Evolutionary conservation across 441 rosid genomes (phyloP), one percentile per base, ranked within the genome.

Genomic region (Eutrema salsugineum): DNA sequence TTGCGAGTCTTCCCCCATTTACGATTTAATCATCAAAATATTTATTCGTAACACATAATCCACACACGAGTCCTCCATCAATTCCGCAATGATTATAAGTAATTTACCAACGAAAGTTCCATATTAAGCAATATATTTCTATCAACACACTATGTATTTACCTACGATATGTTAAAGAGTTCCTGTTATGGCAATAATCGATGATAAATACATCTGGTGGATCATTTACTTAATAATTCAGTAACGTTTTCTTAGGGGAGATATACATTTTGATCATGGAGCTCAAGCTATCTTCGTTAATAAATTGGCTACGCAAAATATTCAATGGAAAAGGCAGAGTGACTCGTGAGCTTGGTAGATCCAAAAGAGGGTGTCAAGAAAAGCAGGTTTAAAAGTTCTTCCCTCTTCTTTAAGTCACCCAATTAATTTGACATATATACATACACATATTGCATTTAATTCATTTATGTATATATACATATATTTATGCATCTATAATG

Each of bases 351-450:
- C 66, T 63, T 55, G 79, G 75, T 66, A 75, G 74, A 75, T 75
- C 69, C 79, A 54, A 62, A 36, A 69, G 46, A 68, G 32, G 61
- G 38, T 75, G 74, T 75, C 73, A 68, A 75, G 44, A 75, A 75
- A 68, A 68, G 74, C 56, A 70, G 71, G 40, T 32, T 38, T 58
- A n/a, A 69, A 76, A 63, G 76, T 48, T 36, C 77, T 69, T 70
- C 78, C 82, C 77, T 60, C 77, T 55, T 65, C 71, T 64, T 72
- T 59, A 82, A 71, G 63, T 77, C 79, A 59, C 74, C 70, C 64
- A 72, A 53, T 81, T 50, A 76, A 82, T 60, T 70, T 63, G 75
- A 76, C 60, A 62, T 47, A 63, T 61, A 59, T 50, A 60, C 39
- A 73, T 50, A 60, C 39, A 70, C 27, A 68, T 63, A 11, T 39